A percentile compares a stretch with the other conserved stretches of the same genome.
phyloP scores from a whole-genome alignment of 345 rosid species.

The Ceriops zippeliana region DNA sequence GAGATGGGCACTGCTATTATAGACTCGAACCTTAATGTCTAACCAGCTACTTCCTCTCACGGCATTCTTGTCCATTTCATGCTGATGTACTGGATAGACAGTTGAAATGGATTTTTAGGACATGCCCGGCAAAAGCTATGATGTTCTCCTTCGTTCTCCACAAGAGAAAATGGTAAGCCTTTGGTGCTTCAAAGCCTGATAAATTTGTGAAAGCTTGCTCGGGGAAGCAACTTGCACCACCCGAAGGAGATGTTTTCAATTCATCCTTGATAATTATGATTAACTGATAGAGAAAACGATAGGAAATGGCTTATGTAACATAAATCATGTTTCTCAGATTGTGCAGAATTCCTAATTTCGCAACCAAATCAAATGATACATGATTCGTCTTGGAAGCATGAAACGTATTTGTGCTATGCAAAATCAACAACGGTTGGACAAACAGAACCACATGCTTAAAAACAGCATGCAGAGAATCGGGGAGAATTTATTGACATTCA shows the following conservation, averaged over 20 bases:
- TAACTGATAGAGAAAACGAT: background rate
- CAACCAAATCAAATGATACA: background rate
- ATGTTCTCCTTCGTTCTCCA: constrained; percentile 89
- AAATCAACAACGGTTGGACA: too few relatives aligned
- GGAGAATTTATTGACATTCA: background rate
- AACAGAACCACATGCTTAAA: background rate
- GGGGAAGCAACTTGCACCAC: constrained; percentile 67
- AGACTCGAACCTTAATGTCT: too few relatives aligned
- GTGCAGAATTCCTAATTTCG: too few relatives aligned
- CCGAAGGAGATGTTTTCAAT: background rate
- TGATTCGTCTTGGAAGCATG: background rate
- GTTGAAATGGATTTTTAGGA: constrained; percentile 1
- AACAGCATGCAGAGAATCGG: background rate
- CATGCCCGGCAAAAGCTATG: constrained; percentile 77
- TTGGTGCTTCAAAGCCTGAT: constrained; percentile 68
- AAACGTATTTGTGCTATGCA: too few relatives aligned
- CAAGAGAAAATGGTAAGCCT: constrained; percentile 88
- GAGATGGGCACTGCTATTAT: too few relatives aligned
- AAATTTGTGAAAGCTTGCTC: constrained; percentile 80
- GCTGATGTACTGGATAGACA: too few relatives aligned
- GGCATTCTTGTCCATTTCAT: too few relatives aligned
- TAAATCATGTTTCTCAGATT: background rate
- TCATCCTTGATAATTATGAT: background rate
- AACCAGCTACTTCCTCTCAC: too few relatives aligned
- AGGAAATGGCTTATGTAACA: background rate